Evolutionary conservation across 129 eudicot genomes (phyloP).

Genomic region (Gnaphalium uliginosum): DNA sequence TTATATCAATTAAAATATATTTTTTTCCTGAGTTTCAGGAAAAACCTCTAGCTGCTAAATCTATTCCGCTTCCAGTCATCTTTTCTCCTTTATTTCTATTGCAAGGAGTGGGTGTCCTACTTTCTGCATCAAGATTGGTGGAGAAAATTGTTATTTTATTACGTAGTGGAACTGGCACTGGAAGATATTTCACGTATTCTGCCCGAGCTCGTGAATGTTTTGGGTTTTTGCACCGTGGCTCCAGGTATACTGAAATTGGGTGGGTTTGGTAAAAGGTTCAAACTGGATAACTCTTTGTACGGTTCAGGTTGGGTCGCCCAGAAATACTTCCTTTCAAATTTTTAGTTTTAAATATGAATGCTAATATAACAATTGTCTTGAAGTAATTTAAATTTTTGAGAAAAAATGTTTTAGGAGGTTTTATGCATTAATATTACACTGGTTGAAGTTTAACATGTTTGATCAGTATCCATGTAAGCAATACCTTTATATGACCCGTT

Average conservation of each 20-base stretch:
- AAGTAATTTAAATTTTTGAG: background rate
- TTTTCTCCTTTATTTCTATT: slow-evolving; percentile 78
- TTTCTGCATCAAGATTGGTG: slow-evolving; percentile 66
- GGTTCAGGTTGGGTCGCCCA: background rate
- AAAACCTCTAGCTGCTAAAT: slow-evolving; percentile 64
- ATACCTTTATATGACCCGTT: background rate
- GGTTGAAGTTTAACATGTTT: too few relatives aligned
- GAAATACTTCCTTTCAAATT: background rate
- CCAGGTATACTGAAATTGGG: slow-evolving; percentile 52
- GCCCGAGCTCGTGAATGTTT: slow-evolving; percentile 67
- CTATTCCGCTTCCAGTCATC: slow-evolving; percentile 61
- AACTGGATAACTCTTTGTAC: background rate
- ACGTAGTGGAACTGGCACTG: slow-evolving; percentile 54
- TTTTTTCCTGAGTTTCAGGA: slow-evolving; percentile 54
- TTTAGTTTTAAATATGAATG: background rate
- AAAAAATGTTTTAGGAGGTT: background rate
- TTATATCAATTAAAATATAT: background rate
- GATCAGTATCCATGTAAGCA: background rate
- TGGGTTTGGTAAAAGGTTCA: background rate
- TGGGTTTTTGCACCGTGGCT: slow-evolving; percentile 84
- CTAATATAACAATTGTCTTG: background rate
- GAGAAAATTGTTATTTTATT: slow-evolving; percentile 71
- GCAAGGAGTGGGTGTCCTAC: slow-evolving; percentile 84
- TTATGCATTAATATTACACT: background rate
- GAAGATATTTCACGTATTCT: slow-evolving; percentile 59